phyloP scores from a whole-genome alignment of 768 basidiomycete genomes.

The Suillus cothurnatus region DNA sequence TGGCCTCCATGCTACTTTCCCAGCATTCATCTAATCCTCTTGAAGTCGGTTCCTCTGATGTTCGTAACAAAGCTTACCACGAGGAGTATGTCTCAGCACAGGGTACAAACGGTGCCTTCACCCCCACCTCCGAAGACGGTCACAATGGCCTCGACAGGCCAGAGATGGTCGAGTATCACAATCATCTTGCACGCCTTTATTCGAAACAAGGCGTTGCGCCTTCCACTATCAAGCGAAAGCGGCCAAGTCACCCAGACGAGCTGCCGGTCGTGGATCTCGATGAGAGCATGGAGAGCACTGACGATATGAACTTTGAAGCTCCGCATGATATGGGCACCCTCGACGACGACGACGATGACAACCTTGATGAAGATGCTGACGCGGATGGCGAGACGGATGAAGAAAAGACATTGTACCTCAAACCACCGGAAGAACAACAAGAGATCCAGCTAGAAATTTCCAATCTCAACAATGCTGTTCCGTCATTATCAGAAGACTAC shows the following conservation, averaged over 20 bases:
- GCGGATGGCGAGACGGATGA: constrained; percentile 55
- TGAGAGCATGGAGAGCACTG: constrained; percentile 49
- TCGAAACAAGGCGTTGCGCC: constrained; percentile 24
- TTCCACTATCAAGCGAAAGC: constrained; percentile 22
- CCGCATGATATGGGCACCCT: constrained; percentile 36
- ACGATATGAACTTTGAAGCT: constrained; percentile 36
- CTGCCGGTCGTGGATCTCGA: constrained; percentile 46
- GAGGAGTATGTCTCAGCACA: constrained; percentile 40
- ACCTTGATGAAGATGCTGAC: constrained; percentile 36
- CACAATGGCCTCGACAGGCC: constrained; percentile 39
- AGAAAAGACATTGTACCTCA: constrained; percentile 57
- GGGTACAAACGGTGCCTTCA: constrained; percentile 31
- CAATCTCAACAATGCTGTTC: constrained; percentile 67
- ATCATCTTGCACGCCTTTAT: constrained; percentile 50
- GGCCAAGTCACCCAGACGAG: constrained; percentile 21
- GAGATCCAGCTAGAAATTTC: constrained; percentile 80
- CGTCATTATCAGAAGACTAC: constrained; percentile 68
- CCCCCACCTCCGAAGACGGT: constrained; percentile 55
- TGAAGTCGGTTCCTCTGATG: constrained; percentile 65
- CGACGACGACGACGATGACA: constrained; percentile 36
- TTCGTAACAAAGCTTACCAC: constrained; percentile 49
- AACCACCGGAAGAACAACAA: constrained; percentile 64
- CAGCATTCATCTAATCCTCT: constrained; percentile 78
- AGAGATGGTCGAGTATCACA: constrained; percentile 49
- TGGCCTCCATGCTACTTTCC: constrained; percentile 52